Evolutionary conservation across 75 land plant genomes (phyloP).

Genomic region (Picea sitchensis): DNA sequence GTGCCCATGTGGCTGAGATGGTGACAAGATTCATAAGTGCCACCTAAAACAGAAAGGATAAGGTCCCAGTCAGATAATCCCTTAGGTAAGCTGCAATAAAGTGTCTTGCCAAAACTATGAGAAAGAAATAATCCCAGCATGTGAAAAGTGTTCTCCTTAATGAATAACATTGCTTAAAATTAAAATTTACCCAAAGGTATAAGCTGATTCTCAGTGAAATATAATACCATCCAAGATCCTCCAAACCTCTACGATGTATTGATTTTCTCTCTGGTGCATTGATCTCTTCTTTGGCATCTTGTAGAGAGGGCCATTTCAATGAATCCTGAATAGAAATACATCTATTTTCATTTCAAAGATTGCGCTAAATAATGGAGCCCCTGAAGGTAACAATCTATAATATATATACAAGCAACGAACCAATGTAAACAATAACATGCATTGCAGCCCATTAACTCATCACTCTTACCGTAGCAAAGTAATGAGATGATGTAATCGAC

Average conservation of each 20-base stretch:
- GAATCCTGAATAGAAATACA: conserved; percentile 8
- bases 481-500: conserved; percentile 24
- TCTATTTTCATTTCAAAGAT: neutral
- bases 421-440: conserved; percentile 2
- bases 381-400: neutral
- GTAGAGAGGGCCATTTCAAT: neutral
- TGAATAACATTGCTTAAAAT: neutral
- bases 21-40: conserved; percentile 85
- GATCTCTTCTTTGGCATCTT: conserved; percentile 18
- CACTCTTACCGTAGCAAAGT: conserved; percentile 28
- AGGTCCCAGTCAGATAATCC: neutral
- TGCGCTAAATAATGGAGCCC: neutral
- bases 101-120: neutral
- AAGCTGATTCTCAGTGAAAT: conserved; percentile 49
- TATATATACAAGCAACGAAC: neutral
- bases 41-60: conserved; percentile 41
- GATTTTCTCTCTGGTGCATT: conserved; percentile 10
- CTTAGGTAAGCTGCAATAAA: neutral
- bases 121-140: neutral
- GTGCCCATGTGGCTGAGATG: conserved; percentile 93
- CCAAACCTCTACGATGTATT: conserved; percentile 19
- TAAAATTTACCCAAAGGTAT: conserved; percentile 58
- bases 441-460: neutral
- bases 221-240: conserved; percentile 49
- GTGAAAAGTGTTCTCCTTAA: neutral